Evolutionary conservation across 257 asterid species (phyloP).

Genomic region (Gardenia jasminoides): DNA sequence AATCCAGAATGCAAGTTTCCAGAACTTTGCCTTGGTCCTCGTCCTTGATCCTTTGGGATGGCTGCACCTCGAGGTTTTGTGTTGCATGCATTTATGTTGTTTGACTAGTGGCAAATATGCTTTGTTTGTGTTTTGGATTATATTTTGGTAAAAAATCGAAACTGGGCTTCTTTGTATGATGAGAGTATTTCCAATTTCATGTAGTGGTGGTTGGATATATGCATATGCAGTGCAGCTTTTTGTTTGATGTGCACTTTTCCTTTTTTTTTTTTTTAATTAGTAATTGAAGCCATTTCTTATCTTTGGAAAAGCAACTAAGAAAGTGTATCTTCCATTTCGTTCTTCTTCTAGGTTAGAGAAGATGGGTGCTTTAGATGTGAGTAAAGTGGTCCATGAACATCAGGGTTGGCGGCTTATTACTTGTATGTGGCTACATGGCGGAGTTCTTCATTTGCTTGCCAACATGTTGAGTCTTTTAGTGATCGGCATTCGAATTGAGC

Average conservation of each 20-base stretch:
- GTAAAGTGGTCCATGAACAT: constrained; percentile 66
- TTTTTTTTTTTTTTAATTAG: background rate
- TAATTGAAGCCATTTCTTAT: background rate
- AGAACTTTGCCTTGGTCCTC: background rate
- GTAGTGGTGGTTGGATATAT: background rate
- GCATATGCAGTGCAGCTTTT: background rate
- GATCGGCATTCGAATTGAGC: constrained; percentile 88
- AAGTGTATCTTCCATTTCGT: background rate
- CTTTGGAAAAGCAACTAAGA: background rate
- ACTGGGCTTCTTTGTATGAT: no score
- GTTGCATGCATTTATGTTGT: background rate
- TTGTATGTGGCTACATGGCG: constrained; percentile 90
- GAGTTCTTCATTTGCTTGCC: constrained; percentile 86
- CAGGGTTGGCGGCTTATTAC: constrained; percentile 90
- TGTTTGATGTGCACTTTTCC: background rate
- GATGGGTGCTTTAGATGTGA: constrained; percentile 86
- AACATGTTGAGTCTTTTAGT: constrained; percentile 83
- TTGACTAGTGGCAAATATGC: background rate
- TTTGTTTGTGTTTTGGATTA: background rate
- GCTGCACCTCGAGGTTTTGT: background rate
- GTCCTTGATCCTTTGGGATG: background rate
- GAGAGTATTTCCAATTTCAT: no score
- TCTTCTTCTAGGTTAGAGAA: constrained; percentile 36
- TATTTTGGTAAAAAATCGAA: no score
- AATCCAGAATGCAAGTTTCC: background rate